Percentiles rank a stretch among this genome's conserved stretches.
Evolutionary conservation across 2,329 filamentous ascomycete species (phyloP).

Genomic region (Aspergillus amoenus): DNA sequence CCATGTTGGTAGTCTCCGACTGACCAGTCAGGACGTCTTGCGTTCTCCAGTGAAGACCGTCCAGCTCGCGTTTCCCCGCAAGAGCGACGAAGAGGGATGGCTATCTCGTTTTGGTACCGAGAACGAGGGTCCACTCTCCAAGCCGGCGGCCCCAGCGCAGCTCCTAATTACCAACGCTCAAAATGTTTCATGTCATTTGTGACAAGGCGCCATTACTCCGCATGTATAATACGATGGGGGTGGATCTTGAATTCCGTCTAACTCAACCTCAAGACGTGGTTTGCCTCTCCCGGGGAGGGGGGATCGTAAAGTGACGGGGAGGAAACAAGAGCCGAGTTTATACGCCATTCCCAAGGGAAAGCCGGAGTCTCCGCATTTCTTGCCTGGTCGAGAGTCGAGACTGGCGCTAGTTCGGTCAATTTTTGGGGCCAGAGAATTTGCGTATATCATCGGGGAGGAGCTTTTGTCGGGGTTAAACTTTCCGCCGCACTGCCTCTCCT

Average conservation of each 20-base stretch:
- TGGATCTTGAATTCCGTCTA: not conserved
- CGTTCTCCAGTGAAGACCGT: not conserved
- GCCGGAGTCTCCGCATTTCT: constrained; percentile 5
- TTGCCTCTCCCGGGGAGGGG: not conserved
- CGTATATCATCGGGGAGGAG: constrained; percentile 4
- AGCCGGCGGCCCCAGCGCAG: not conserved
- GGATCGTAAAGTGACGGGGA: not conserved
- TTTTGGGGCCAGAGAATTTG: not conserved
- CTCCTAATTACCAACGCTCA: not conserved
- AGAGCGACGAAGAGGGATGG: constrained; percentile 7
- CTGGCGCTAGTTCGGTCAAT: not conserved
- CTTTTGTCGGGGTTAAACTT: not conserved
- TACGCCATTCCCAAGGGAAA: not conserved
- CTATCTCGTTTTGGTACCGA: not conserved
- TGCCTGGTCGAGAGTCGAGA: not conserved
- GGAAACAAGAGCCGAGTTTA: not conserved
- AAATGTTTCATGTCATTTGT: not conserved
- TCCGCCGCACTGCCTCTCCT: not conserved
- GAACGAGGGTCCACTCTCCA: not conserved
- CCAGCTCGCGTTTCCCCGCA: constrained; percentile 3
- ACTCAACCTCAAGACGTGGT: not conserved
- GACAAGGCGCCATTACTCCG: not conserved
- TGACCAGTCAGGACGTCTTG: not conserved
- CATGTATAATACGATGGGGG: not conserved
- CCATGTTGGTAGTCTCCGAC: not conserved